These are phyloP conservation scores for Periconia sp. DNA, from an alignment of 2,329 filamentous ascomycete genomes.

Conservation along the genomic window DNA sequence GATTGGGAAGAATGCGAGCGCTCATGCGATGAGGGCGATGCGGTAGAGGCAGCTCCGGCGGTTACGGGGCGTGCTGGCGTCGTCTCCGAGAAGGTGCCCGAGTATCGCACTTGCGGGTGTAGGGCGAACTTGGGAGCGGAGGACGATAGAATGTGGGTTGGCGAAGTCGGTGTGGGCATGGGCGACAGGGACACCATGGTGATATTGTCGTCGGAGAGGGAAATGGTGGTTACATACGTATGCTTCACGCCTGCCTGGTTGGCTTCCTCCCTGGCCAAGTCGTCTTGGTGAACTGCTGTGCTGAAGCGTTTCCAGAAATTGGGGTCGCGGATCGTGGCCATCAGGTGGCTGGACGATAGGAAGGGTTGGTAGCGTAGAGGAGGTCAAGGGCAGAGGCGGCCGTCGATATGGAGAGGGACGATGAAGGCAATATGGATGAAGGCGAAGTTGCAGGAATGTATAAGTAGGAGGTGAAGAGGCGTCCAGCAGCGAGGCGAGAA, in stretches of 20 bases:
- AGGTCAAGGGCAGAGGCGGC: not conserved
- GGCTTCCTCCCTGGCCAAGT: slow-evolving; percentile 41
- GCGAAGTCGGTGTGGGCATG: slow-evolving; percentile 21
- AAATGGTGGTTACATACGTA: slow-evolving; percentile 39
- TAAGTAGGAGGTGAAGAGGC: too few species aligned
- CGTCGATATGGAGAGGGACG: not conserved
- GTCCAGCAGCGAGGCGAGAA: too few species aligned
- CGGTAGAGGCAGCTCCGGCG: not conserved
- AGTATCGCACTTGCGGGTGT: not conserved
- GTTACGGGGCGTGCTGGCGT: not conserved
- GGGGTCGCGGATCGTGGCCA: slow-evolving; percentile 58
- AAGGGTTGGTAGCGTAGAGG: not conserved
- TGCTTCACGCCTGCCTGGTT: slow-evolving; percentile 33
- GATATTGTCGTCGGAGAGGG: slow-evolving; percentile 2
- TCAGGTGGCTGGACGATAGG: slow-evolving; percentile 18
- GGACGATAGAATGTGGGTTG: slow-evolving; percentile 6
- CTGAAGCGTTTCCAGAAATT: slow-evolving; percentile 64
- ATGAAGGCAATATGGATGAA: not conserved
- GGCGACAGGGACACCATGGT: slow-evolving; percentile 9
- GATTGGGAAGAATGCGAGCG: not conserved
- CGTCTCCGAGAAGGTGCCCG: not conserved
- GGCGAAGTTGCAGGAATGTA: too few species aligned
- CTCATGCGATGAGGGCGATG: not conserved
- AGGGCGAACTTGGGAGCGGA: not conserved
- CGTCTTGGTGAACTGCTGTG: slow-evolving; percentile 58